Conservation (phyloP, 176 grass and related monocot species). For the Aechmea fasciata region DNA sequence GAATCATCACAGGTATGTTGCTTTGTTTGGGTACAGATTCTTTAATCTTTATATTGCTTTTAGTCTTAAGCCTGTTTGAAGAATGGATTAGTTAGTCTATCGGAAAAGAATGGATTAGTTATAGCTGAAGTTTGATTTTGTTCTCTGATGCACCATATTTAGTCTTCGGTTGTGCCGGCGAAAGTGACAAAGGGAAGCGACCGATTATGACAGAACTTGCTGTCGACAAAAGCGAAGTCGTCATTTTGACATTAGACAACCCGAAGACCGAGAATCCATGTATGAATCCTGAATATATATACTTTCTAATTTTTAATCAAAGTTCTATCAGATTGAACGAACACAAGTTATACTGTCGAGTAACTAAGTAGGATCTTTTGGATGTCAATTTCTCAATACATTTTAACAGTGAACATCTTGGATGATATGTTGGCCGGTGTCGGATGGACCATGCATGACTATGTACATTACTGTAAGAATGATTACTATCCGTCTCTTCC, state of each 20-base stretch:
- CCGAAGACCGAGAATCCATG: constrained; percentile 25
- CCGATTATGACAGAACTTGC: constrained; percentile 22
- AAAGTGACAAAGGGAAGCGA: constrained; percentile 21
- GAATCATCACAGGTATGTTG: constrained; percentile 22
- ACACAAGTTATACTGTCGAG: neutral
- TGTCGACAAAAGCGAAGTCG: constrained; percentile 21
- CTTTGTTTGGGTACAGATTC: neutral
- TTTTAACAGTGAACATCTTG: constrained; percentile 22
- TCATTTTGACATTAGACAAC: constrained; percentile 29
- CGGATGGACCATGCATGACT: constrained; percentile 28
- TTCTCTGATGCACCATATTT: neutral
- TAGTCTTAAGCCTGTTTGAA: neutral
- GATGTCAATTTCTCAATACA: neutral
- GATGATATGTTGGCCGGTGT: constrained; percentile 28
- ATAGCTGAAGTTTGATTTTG: neutral
- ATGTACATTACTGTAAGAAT: constrained; percentile 20
- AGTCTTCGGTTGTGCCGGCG: constrained; percentile 24
- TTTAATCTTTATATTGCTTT: no score
- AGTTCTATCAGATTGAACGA: neutral
- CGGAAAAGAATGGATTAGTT: neutral
- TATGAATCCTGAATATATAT: neutral
- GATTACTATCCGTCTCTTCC: constrained; percentile 21
- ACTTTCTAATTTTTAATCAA: neutral
- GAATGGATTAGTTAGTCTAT: neutral
- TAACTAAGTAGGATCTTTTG: neutral